phyloP scores from a whole-genome alignment of 352 stramenopile genomes.

The Pythium aquatile region DNA sequence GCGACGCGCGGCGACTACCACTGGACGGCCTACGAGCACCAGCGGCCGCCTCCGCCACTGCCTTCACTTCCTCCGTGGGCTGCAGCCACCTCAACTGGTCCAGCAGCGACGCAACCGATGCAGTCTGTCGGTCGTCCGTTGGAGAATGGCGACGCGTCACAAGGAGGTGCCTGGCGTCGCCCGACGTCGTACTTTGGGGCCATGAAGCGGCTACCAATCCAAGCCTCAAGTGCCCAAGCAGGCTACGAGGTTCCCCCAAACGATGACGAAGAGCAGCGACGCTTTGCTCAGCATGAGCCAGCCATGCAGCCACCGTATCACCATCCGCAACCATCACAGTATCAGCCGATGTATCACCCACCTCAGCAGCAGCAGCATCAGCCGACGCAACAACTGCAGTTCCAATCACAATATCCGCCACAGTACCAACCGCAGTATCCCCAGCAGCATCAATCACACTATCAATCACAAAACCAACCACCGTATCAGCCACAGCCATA shows the following conservation, averaged over 20 bases:
- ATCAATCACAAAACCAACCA: not conserved
- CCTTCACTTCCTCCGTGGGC: conserved; percentile 56
- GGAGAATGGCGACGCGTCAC: not conserved
- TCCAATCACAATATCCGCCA: not conserved
- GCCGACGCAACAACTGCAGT: not conserved
- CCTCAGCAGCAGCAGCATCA: not conserved
- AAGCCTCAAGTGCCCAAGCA: not conserved
- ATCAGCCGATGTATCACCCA: not conserved
- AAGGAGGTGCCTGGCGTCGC: conserved; percentile 33
- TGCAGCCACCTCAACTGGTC: not conserved
- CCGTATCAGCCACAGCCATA: not conserved
- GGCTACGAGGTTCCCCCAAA: not conserved
- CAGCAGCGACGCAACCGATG: not conserved
- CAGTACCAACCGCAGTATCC: not conserved
- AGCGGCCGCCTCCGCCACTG: conserved; percentile 33
- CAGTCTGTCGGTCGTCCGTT: conserved; percentile 1
- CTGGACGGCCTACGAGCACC: conserved; percentile 30
- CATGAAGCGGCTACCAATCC: conserved; percentile 35
- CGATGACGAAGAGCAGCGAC: conserved; percentile 17
- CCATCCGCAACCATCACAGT: not conserved
- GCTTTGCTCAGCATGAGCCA: not conserved
- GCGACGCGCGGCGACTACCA: conserved; percentile 23
- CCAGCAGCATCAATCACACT: not conserved
- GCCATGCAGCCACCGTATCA: not conserved
- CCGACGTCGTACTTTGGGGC: conserved; percentile 54